Evolutionary conservation across 495 filamentous ascomycete genomes (phyloP), one percentile per base, ranked within the genome.

Genomic region (Daldinia vernicosa): DNA sequence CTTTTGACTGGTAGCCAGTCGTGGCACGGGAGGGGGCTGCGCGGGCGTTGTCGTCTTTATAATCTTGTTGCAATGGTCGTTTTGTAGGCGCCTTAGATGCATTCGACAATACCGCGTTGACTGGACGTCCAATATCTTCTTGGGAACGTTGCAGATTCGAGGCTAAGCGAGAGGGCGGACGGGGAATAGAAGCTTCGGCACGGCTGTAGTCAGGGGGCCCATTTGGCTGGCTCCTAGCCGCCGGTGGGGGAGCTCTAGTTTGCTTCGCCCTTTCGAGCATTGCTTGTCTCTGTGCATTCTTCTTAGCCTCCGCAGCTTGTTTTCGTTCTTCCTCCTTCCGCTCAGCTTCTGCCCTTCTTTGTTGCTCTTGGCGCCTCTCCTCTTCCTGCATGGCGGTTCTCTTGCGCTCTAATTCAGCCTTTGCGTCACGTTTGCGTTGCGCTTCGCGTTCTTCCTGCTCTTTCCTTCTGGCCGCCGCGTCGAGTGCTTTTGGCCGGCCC

Each of bases 401-500:
- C 78, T 91, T 93, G 57, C 91, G 90, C 71, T 95, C 93, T 26
- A 90, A 77, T 70, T 95, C 92, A 0, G 86, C 86, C 77, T 92
- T 92, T 32, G 89, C 89, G 27, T 96, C 92, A 28, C 89, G 89
- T 74, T 90, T 93, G n/a, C 90, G 89, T 69, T 92, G 89, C 17
- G 88, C 86, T 50, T 91, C 91, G 35, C 87, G 88, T 75, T 95
- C 92, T 70, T 95, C 93, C 72, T 90, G 88, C 71, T 95, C 92
- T 70, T 89, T 92, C 77, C 92, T 92, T 70, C 86, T 87, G 52
- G 91, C 91, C n/a, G 89, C 89, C 27, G 85, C 82, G 37, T 89
- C 88, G 26, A 87, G 83, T 56, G 84, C 90, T 76, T 86, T 93
- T 61, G 78, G 87, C 70, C 83, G 88, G 73, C 76, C 85, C 30